Percentiles rank a stretch among this genome's conserved stretches.
These are phyloP conservation scores for Starmerella davenportii DNA, from an alignment of 805 yeast species.

Conservation along the genomic window DNA sequence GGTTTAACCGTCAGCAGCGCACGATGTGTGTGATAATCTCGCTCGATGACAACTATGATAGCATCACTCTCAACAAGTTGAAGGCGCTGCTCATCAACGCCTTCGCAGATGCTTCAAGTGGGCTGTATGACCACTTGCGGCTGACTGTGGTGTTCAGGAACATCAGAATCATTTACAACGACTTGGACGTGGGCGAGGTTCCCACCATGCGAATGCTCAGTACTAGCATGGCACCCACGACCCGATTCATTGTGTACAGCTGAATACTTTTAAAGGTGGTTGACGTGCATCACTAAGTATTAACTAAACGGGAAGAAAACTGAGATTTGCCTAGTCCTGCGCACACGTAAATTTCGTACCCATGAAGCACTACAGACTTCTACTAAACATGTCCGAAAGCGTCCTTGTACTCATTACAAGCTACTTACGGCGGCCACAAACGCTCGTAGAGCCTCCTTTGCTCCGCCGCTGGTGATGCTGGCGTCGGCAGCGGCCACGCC, in stretches of 20 bases:
- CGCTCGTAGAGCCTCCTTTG: slow-evolving; percentile 36
- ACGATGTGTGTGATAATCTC: not conserved
- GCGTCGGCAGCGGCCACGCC: slow-evolving; percentile 62
- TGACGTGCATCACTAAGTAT: too few species aligned
- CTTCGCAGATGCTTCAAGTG: not conserved
- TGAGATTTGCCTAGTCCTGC: too few species aligned
- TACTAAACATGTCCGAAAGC: too few species aligned
- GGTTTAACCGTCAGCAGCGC: not conserved
- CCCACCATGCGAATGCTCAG: not conserved
- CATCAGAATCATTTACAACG: not conserved
- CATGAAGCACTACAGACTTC: too few species aligned
- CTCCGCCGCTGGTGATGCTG: slow-evolving; percentile 51
- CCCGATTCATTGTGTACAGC: not conserved
- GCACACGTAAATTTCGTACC: too few species aligned
- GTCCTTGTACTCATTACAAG: too few species aligned
- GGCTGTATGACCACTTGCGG: not conserved
- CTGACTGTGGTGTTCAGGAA: not conserved
- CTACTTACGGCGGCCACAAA: slow-evolving; percentile 3
- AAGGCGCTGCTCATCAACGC: not conserved
- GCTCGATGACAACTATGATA: not conserved
- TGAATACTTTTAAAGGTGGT: too few species aligned
- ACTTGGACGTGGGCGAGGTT: not conserved
- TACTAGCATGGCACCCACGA: not conserved
- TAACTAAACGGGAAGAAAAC: too few species aligned
- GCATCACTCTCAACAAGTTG: not conserved